phyloP scores from a whole-genome alignment of 2,329 filamentous ascomycete species.

The Ascochyta pisi region DNA sequence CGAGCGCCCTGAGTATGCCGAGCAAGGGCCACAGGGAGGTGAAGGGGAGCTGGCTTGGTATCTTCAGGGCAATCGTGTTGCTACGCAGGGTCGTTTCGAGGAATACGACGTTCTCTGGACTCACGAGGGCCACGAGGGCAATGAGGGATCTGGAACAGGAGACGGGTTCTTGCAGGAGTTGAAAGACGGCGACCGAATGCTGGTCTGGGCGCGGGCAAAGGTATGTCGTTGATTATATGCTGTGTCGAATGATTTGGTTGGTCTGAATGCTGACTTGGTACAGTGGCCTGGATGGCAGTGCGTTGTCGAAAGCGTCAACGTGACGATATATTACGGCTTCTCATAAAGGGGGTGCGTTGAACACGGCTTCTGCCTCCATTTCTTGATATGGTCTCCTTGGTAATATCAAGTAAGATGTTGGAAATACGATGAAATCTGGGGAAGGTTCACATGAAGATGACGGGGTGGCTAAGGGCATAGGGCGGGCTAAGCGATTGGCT shows the following conservation, averaged over 20 bases:
- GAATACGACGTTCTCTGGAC: conserved; percentile 34
- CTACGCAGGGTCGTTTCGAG: conserved; percentile 4
- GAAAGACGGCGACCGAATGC: conserved; percentile 34
- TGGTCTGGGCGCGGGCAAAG: conserved; percentile 45
- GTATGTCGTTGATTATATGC: conserved; percentile 16
- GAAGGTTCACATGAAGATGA: no score
- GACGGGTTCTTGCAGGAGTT: conserved; percentile 36
- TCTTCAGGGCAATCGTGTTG: conserved; percentile 42
- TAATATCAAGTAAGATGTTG: no score
- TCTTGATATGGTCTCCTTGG: not conserved
- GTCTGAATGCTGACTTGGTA: conserved; percentile 3
- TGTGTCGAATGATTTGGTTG: not conserved
- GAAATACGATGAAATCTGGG: no score
- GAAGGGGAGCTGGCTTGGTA: conserved; percentile 40
- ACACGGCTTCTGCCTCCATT: not conserved
- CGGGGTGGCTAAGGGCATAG: conserved; percentile 1
- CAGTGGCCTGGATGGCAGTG: conserved; percentile 44
- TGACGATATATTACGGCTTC: conserved; percentile 34
- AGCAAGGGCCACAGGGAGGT: conserved; percentile 31
- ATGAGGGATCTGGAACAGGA: conserved; percentile 36
- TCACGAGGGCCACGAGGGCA: conserved; percentile 15
- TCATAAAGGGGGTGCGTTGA: not conserved
- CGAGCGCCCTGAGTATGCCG: conserved; percentile 22
- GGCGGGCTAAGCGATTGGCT: conserved; percentile 24
- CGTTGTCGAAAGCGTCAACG: conserved; percentile 26